These are phyloP conservation scores for Chlorella sorokiniana DNA, from an alignment of 139 green algal genomes.

Conservation along the genomic window DNA sequence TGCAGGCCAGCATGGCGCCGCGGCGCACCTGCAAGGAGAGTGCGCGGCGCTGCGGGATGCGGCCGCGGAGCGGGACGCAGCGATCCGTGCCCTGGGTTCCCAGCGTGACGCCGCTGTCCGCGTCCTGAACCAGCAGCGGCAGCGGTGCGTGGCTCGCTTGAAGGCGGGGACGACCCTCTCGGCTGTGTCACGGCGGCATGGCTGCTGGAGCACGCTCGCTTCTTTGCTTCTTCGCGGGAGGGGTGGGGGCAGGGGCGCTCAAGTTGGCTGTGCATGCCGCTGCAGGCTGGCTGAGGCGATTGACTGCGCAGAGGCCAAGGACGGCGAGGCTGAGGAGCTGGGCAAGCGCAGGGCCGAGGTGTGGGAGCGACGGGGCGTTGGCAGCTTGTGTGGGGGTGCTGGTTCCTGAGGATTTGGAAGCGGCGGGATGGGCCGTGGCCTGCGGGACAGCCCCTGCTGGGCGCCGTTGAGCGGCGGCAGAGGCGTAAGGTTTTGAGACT, in stretches of 20 bases:
- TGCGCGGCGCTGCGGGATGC: neutral
- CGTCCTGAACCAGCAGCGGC: conserved; percentile 25
- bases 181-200: neutral
- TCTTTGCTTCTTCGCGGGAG: neutral
- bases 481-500: too few relatives aligned
- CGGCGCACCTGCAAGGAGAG: conserved; percentile 54
- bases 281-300: conserved; percentile 22
- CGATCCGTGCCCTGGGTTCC: neutral
- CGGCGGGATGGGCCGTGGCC: too few relatives aligned
- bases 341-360: conserved; percentile 1
- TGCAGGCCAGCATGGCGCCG: conserved; percentile 41
- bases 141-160: neutral
- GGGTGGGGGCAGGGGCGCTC: too few relatives aligned
- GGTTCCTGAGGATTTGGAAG: neutral
- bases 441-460: too few relatives aligned
- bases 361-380: neutral
- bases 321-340: conserved; percentile 35
- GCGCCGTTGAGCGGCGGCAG: too few relatives aligned
- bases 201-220: neutral
- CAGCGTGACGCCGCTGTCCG: conserved; percentile 15
- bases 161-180: neutral
- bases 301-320: conserved; percentile 15
- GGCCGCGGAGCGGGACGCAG: conserved; percentile 9
- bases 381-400: neutral
- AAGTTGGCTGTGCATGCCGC: neutral